A percentile compares a stretch with the other conserved stretches of the same genome.
phyloP scores from a whole-genome alignment of 805 yeast species.

The Scheffersomyces stipitis region DNA sequence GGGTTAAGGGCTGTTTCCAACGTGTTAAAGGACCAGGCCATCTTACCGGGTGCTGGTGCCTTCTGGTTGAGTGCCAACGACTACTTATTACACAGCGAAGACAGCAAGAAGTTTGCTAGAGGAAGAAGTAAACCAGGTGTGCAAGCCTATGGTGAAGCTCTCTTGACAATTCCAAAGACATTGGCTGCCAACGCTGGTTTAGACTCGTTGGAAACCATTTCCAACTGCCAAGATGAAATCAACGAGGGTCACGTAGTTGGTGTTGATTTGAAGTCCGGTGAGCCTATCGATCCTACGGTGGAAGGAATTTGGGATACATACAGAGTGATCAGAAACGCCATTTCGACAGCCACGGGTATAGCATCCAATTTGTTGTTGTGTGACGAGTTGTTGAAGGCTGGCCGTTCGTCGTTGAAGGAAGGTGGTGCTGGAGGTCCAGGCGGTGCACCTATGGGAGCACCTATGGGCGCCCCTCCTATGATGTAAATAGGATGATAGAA shows the following conservation, averaged over 20 bases:
- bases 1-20: conserved; percentile 94
- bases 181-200: conserved; percentile 89
- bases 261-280: conserved; percentile 86
- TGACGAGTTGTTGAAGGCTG: conserved; percentile 96
- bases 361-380: conserved; percentile 89
- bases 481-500: conserved; percentile 4
- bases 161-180: conserved; percentile 90
- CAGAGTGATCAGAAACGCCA: conserved; percentile 89
- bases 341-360: conserved; percentile 90
- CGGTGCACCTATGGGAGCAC: conserved; percentile 18
- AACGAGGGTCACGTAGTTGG: conserved; percentile 84
- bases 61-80: conserved; percentile 82
- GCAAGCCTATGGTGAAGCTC: conserved; percentile 89
- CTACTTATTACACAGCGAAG: conserved; percentile 49
- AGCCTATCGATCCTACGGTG: conserved; percentile 90
- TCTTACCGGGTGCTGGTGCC: conserved; percentile 98
- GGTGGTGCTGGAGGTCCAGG: conserved; percentile 20
- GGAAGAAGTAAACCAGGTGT: conserved; percentile 91
- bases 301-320: conserved; percentile 98
- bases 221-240: conserved; percentile 86
- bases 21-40: conserved; percentile 77
- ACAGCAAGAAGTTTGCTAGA: conserved; percentile 56
- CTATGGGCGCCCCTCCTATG: conserved; percentile 18
- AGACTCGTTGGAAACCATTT: conserved; percentile 86
- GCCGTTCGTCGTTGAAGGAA: conserved; percentile 85